A percentile compares a stretch with the other conserved stretches of the same genome.
Evolutionary conservation across 2,329 filamentous ascomycete genomes (phyloP).

Genomic region (Xylariaceae sp.): DNA sequence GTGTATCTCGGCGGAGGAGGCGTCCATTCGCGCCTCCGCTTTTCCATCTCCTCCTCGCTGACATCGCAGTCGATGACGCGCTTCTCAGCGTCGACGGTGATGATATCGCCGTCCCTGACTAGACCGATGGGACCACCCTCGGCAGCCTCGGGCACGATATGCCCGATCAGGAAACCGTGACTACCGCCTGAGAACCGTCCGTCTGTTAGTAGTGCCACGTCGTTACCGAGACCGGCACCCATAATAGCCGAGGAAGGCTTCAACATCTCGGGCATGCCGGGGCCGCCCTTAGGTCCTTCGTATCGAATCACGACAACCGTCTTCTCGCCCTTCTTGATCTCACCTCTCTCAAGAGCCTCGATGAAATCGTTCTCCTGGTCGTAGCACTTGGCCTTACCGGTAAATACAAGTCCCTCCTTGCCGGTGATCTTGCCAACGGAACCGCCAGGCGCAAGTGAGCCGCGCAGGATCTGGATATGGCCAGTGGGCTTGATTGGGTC

Average conservation of each 20-base stretch:
- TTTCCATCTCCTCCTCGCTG: constrained; percentile 58
- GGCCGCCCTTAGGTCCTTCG: constrained; percentile 88
- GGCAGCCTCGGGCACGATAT: constrained; percentile 83
- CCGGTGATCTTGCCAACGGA: constrained; percentile 92
- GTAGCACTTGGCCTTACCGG: constrained; percentile 76
- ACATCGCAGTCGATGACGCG: constrained; percentile 65
- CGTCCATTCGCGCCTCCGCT: constrained; percentile 57
- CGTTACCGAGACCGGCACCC: constrained; percentile 77
- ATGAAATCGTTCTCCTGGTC: constrained; percentile 81
- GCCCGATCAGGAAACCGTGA: constrained; percentile 83
- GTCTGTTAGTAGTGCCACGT: constrained; percentile 71
- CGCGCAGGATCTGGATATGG: constrained; percentile 83
- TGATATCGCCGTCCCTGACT: constrained; percentile 73
- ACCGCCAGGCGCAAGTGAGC: constrained; percentile 79
- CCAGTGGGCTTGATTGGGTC: constrained; percentile 85
- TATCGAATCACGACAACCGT: constrained; percentile 89
- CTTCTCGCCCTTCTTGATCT: constrained; percentile 81
- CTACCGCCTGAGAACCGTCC: constrained; percentile 75
- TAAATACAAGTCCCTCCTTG: constrained; percentile 83
- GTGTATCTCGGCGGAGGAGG: constrained; percentile 55
- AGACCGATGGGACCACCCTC: constrained; percentile 81
- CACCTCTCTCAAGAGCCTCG: constrained; percentile 67
- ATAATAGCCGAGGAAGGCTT: constrained; percentile 92
- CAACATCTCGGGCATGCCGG: constrained; percentile 92
- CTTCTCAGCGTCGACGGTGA: constrained; percentile 78